Evolutionary conservation across 148 eudicot species (phyloP).

Genomic region (Rhododendron kiyosumense): DNA sequence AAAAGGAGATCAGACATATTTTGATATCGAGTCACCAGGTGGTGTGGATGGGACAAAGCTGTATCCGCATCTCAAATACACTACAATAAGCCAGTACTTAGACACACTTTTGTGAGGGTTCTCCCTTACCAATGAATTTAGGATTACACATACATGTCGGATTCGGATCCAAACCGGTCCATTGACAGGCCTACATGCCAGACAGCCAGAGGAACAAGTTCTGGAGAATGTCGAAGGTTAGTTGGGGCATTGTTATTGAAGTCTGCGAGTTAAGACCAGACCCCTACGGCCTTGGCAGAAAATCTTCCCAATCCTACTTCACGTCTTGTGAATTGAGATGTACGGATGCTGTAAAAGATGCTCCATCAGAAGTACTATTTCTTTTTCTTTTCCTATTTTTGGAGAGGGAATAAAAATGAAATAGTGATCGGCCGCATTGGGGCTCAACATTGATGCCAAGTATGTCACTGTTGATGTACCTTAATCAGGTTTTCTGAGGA

Average conservation of each 20-base stretch:
- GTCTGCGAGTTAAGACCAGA: background rate
- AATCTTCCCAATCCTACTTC: background rate
- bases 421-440: background rate
- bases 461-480: conserved; percentile 5
- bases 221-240: background rate
- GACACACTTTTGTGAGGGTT: conserved; percentile 34
- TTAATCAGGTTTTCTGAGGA: background rate
- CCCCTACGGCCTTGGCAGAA: background rate
- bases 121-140: background rate
- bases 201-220: background rate
- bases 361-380: background rate
- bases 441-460: conserved; percentile 6
- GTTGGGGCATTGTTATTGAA: background rate
- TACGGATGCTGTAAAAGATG: background rate
- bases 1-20: conserved; percentile 80
- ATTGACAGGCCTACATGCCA: background rate
- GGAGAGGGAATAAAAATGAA: background rate
- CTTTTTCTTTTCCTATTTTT: background rate
- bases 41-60: conserved; percentile 70
- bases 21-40: conserved; percentile 48
- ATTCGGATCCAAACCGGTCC: no score
- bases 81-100: conserved; percentile 49
- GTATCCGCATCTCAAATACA: conserved; percentile 58
- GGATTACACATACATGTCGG: background rate
- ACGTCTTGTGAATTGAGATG: background rate